A percentile compares a stretch with the other conserved stretches of the same genome.
phyloP scores from a whole-genome alignment of 2,329 filamentous ascomycete species.

The Hypoxylon sp. region DNA sequence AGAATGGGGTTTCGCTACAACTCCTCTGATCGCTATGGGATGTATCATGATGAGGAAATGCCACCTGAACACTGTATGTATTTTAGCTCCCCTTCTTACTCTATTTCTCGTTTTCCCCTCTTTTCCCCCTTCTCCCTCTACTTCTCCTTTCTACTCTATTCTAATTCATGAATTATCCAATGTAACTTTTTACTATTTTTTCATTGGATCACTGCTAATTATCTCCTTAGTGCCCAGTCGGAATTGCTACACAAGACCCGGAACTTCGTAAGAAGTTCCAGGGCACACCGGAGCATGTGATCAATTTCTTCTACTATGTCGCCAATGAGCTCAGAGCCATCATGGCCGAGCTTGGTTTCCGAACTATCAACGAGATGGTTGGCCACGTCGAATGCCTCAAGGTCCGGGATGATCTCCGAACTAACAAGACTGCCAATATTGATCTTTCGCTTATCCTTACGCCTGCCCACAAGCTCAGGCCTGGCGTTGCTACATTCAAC shows the following conservation, averaged over 20 bases:
- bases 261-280: slow-evolving; percentile 93
- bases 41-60: slow-evolving; percentile 95
- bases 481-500: slow-evolving; percentile 96
- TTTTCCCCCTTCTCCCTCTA: no score
- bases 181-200: no score
- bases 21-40: slow-evolving; percentile 95
- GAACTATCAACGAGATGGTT: slow-evolving; percentile 98
- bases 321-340: slow-evolving; percentile 96
- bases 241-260: slow-evolving; percentile 96
- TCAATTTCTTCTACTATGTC: slow-evolving; percentile 99
- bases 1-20: slow-evolving; percentile 96
- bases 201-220: no score
- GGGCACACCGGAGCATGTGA: slow-evolving; percentile 94
- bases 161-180: no score
- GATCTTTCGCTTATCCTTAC: slow-evolving; percentile 94
- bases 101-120: no score
- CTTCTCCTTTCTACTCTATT: no score
- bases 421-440: slow-evolving; percentile 91
- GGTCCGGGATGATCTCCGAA: slow-evolving; percentile 89
- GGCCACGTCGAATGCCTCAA: slow-evolving; percentile 89
- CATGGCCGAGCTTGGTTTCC: slow-evolving; percentile 95
- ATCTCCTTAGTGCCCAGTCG: slow-evolving; percentile 89
- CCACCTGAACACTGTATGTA: slow-evolving; percentile 58
- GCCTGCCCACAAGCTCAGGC: slow-evolving; percentile 94
- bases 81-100: no score